Evolutionary conservation across 805 yeast genomes (phyloP).

Genomic region (Nakazawaea ishiwadae): DNA sequence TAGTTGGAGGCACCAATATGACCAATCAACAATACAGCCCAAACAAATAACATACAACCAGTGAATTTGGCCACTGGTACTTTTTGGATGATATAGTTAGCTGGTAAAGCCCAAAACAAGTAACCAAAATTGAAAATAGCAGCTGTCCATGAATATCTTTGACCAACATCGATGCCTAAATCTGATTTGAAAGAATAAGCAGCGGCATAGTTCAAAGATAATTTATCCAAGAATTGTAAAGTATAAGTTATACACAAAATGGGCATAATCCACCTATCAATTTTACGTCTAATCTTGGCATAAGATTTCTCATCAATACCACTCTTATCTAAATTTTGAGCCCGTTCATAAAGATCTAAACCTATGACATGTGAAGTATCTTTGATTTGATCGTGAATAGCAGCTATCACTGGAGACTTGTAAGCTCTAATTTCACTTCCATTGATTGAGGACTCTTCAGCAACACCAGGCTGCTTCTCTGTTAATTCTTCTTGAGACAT

Average conservation of each 20-base stretch:
- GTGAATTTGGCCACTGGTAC: slow-evolving; percentile 33
- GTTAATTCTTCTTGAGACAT: too few species aligned
- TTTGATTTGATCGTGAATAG: slow-evolving; percentile 9
- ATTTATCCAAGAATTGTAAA: slow-evolving; percentile 58
- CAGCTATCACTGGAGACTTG: slow-evolving; percentile 3
- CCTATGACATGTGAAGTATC: slow-evolving; percentile 12
- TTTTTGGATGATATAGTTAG: slow-evolving; percentile 29
- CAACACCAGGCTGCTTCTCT: background rate
- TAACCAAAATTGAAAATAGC: slow-evolving; percentile 63
- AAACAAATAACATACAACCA: slow-evolving; percentile 30
- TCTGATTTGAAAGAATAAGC: slow-evolving; percentile 46
- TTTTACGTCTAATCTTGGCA: slow-evolving; percentile 39
- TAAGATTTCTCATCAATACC: slow-evolving; percentile 39
- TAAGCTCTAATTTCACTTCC: background rate
- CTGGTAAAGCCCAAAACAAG: slow-evolving; percentile 51
- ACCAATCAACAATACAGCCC: slow-evolving; percentile 45
- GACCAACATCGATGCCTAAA: slow-evolving; percentile 36
- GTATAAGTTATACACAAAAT: slow-evolving; percentile 44
- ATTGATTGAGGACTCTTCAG: background rate
- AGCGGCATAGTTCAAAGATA: slow-evolving; percentile 45
- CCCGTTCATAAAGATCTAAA: slow-evolving; percentile 36
- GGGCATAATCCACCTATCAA: slow-evolving; percentile 48
- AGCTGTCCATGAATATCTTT: slow-evolving; percentile 48
- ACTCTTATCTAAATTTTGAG: slow-evolving; percentile 37
- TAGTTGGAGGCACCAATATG: slow-evolving; percentile 41